Base-by-base conservation (phyloP, 768 basidiomycete genomes). In the Podaxis pistillaris region DNA sequence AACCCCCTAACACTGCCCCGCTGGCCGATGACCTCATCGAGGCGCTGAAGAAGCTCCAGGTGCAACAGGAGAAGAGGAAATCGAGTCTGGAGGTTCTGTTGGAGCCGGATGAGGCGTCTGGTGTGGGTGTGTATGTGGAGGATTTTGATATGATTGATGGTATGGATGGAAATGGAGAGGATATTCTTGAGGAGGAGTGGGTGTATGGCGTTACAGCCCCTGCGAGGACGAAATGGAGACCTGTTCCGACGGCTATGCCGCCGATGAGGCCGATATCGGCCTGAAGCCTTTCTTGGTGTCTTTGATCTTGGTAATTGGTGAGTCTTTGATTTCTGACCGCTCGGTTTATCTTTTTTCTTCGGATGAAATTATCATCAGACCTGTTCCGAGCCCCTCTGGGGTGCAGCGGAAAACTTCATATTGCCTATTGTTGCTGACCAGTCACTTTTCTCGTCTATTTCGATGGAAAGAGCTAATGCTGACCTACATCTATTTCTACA, bases 11-110 rank as follows among this genome's bases (percentile, higher is more conserved):
- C 70, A 72, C 78, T 2, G 76, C 83, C 2, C 89, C 94, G 4
- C 83, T 97, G 26, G 96, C 96, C 0, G 87, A 91, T 24, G 96
- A 98, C 71, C 83, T 98, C 65, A 90, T 94, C 28, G 70, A 79
- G 11, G 96, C 96, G 15, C 76, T 98, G 59, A 82, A 79, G 66
- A 84, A 82, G 67, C 81, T 98, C 2, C 85, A 92, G 69, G 66
- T 86, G 2, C 77, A 79, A 51, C 79, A 83, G 36, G 68, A 78
- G 73, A 38, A 62, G 26, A 52, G 58, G 72, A 64, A 65, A 6
- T 70, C 75, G 4, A 75, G 75, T 26, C 65, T 77, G 54, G 89
- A 88, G 73, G 80, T 90, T 30, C 74, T 93, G 13, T 71, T 93
- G 8, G 84, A 90, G 53, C 87, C 90, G 0, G 77, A 82, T 46